Conservation (phyloP, 306 rosid genomes). For the Leucaena leucocephala region DNA sequence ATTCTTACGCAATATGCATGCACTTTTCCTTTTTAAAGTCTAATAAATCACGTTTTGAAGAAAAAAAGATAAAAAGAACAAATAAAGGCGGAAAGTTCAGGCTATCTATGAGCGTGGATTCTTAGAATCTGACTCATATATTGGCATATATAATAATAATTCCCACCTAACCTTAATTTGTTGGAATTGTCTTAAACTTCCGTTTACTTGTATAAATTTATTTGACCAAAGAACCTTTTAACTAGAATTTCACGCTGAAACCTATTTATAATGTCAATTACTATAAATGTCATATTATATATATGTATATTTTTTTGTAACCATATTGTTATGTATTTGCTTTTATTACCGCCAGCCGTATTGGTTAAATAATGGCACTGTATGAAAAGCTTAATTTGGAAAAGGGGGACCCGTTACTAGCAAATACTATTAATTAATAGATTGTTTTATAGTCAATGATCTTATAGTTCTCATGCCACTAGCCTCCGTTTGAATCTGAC, state of each 20-base stretch:
- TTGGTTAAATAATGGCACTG: not conserved
- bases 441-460: not conserved
- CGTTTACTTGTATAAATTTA: not conserved
- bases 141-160: not conserved
- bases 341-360: too few relatives aligned
- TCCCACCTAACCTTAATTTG: not conserved
- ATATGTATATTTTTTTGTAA: not conserved
- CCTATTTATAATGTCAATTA: not conserved
- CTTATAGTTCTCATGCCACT: not conserved
- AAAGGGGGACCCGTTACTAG: not conserved
- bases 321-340: not conserved
- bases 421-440: not conserved
- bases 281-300: not conserved
- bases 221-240: not conserved
- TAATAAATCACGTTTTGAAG: not conserved
- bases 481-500: not conserved
- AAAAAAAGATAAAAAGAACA: not conserved
- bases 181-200: not conserved
- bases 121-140: not conserved
- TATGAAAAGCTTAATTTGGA: not conserved
- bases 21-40: not conserved
- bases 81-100: not conserved
- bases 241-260: not conserved
- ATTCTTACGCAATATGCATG: not conserved
- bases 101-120: too few relatives aligned